Evolutionary conservation across 1,284 basidiomycete genomes (phyloP).

Genomic region (Cutaneotrichosporon dermatis): DNA sequence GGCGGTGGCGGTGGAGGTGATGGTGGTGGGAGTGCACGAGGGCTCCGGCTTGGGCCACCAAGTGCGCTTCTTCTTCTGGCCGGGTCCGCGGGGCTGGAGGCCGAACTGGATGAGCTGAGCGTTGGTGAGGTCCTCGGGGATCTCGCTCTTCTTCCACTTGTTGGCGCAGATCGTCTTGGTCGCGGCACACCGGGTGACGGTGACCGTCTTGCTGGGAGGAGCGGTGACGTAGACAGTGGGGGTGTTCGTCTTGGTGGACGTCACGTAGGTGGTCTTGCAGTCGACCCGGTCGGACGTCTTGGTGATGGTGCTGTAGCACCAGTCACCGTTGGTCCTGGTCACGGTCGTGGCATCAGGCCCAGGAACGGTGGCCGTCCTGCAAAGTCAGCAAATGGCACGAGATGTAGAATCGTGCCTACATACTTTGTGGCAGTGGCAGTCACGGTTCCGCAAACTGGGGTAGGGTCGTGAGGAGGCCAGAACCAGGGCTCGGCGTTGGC

Average conservation of each 20-base stretch:
- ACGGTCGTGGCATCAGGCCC: not conserved
- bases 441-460: conserved; percentile 7
- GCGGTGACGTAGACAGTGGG: not conserved
- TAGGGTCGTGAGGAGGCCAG: not conserved
- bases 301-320: conserved; percentile 6
- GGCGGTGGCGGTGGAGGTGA: not conserved
- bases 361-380: not conserved
- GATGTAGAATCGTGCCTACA: not conserved
- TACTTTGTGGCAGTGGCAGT: not conserved
- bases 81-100: conserved; percentile 5
- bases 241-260: not conserved
- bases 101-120: conserved; percentile 6
- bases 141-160: conserved; percentile 11
- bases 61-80: not conserved
- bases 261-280: conserved; percentile 2
- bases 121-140: conserved; percentile 10
- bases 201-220: conserved; percentile 3
- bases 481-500: not conserved
- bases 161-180: conserved; percentile 4
- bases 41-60: not conserved
- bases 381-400: too few relatives aligned
- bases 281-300: not conserved
- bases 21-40: conserved; percentile 11
- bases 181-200: not conserved
- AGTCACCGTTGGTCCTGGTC: not conserved